Evolutionary conservation across 2,329 filamentous ascomycete species (phyloP).

Genomic region (Didymellaceae sp.): DNA sequence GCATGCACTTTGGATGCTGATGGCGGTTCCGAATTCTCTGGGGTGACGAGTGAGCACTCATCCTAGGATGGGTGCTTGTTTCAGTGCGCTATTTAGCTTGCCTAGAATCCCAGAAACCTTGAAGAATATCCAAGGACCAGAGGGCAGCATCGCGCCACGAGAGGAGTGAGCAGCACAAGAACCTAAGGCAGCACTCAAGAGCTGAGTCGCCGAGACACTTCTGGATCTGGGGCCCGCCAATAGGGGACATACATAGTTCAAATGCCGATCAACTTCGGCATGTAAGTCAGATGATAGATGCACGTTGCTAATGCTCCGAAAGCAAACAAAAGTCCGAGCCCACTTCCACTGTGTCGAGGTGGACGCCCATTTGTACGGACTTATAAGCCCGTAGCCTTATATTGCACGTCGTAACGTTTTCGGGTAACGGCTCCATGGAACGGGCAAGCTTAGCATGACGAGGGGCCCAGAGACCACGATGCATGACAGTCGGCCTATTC

Average conservation of each 20-base stretch:
- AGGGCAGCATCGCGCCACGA: background rate
- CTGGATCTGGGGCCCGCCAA: constrained; percentile 20
- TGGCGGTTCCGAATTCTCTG: too few species aligned
- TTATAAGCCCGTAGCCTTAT: background rate
- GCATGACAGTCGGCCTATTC: background rate
- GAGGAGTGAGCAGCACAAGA: background rate
- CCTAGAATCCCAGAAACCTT: too few species aligned
- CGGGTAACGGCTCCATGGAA: background rate
- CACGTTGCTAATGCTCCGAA: background rate
- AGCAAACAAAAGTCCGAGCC: background rate
- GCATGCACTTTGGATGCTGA: too few species aligned
- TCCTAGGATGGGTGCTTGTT: too few species aligned
- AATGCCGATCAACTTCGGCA: background rate
- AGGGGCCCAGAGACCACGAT: background rate
- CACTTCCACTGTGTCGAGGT: background rate
- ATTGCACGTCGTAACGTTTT: background rate
- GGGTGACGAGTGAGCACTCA: too few species aligned
- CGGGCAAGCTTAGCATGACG: background rate
- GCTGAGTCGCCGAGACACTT: constrained; percentile 25
- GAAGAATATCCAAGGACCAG: too few species aligned
- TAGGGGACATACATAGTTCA: constrained; percentile 6
- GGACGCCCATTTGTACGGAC: background rate
- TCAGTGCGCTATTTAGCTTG: too few species aligned
- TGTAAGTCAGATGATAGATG: background rate
- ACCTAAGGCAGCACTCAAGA: constrained; percentile 14